Evolutionary conservation across 1,139 yeast genomes (phyloP), one percentile per base, ranked within the genome.

Genomic region (Taphrina betulina): DNA sequence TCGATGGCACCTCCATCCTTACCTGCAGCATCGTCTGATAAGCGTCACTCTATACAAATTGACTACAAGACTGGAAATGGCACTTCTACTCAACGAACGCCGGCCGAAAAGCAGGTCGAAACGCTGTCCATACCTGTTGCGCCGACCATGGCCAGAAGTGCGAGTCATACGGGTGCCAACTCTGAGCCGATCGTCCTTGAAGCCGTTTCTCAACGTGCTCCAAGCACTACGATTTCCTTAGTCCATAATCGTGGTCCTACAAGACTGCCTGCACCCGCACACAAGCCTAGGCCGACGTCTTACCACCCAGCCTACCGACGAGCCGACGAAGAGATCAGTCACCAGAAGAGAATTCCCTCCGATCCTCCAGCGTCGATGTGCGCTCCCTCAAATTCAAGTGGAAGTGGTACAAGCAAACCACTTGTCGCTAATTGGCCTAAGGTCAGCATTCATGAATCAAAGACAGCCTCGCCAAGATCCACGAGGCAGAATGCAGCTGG

Each of bases 241-340:
- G n/a, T n/a, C n/a, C n/a, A 10, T 28, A 24, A n/a, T n/a, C n/a
- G n/a, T n/a, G n/a, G n/a, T n/a, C n/a, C n/a, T 10, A 45, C 52
- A 3, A 34, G 31, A 20, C 26, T 54, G 16, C 58, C 57, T 10
- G 55, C 34, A 8, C 58, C 57, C 10, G 35, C 20, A 17, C 44
- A 51, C 24, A 55, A 53, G 24, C 58, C 57, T 12, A 43, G 58
- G 20, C 58, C 58, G n/a, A 52, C 58, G 2, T 50, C 56, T 17
- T 55, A 55, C 16, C 58, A 55, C 19, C 53, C 53, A 5, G 22
- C 36, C 37, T n/a, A n/a, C n/a, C n/a, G n/a, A n/a, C n/a, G n/a
- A n/a, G n/a, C n/a, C n/a, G n/a, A n/a, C n/a, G n/a, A n/a, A n/a
- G n/a, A n/a, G n/a, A n/a, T n/a, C n/a, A n/a, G n/a, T n/a, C n/a